These are phyloP conservation scores for Malus domestica DNA, from an alignment of 306 rosid genomes.

Conservation along the genomic window DNA sequence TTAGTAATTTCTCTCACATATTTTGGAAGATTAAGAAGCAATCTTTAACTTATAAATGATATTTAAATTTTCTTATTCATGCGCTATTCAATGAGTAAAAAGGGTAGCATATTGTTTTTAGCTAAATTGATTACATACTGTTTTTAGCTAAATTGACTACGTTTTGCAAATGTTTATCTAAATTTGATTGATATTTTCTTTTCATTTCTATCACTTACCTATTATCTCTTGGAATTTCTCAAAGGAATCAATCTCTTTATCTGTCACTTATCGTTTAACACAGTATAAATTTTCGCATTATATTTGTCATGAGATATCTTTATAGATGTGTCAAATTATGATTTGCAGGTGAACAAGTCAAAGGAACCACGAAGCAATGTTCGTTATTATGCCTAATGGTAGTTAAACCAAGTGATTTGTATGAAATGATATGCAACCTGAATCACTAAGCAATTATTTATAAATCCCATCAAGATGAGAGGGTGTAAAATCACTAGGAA, in stretches of 20 bases:
- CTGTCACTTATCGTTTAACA: background rate
- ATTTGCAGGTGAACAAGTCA: background rate
- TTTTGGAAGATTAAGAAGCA: background rate
- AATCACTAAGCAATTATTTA: conserved; percentile 4
- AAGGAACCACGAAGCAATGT: background rate
- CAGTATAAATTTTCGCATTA: too few relatives aligned
- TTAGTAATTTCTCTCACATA: background rate
- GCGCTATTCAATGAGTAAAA: background rate
- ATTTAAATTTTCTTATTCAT: too few relatives aligned
- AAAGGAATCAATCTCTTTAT: too few relatives aligned
- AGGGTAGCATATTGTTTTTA: too few relatives aligned
- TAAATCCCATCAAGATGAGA: background rate
- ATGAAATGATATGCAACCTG: background rate
- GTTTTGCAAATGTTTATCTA: background rate
- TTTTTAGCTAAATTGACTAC: background rate
- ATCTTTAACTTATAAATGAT: background rate
- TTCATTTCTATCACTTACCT: background rate
- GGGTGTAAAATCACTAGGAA: background rate
- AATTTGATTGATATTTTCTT: background rate
- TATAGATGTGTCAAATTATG: too few relatives aligned
- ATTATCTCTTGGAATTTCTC: background rate
- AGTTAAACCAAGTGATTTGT: background rate
- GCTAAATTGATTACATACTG: background rate
- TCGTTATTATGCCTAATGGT: background rate
- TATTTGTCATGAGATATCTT: too few relatives aligned